phyloP scores from a whole-genome alignment of 352 stramenopile genomes.

The Globisporangium takayamanum region DNA sequence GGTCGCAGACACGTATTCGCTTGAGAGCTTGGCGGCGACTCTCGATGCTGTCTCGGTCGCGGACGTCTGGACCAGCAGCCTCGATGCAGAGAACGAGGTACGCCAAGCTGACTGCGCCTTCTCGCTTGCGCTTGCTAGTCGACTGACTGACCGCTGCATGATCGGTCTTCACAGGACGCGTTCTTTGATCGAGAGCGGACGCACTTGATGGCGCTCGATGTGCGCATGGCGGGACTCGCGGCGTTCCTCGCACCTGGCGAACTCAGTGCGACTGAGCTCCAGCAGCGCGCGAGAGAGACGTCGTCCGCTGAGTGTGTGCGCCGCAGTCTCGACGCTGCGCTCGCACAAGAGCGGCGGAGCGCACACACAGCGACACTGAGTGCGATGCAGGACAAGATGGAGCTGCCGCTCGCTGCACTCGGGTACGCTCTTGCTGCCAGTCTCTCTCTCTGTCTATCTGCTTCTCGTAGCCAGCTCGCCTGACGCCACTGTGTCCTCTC shows the following conservation, averaged over 20 bases:
- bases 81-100: constrained; percentile 21
- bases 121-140: not conserved
- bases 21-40: constrained; percentile 38
- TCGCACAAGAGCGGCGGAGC: constrained; percentile 14
- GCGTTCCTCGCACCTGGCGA: constrained; percentile 14
- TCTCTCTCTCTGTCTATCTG: constrained; percentile 5
- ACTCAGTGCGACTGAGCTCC: constrained; percentile 20
- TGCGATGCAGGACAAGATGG: constrained; percentile 33
- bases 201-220: constrained; percentile 8
- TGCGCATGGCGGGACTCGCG: constrained; percentile 9
- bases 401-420: constrained; percentile 32
- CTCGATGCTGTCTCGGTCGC: constrained; percentile 44
- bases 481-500: too few relatives aligned
- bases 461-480: constrained; percentile 7
- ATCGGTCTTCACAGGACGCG: constrained; percentile 4
- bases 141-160: not conserved
- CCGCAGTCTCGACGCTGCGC: constrained; percentile 24
- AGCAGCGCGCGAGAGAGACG: constrained; percentile 6
- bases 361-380: not conserved
- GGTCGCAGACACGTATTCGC: constrained; percentile 23
- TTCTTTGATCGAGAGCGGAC: constrained; percentile 19
- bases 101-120: not conserved
- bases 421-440: constrained; percentile 23
- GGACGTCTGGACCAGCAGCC: constrained; percentile 25
- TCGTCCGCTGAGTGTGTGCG: constrained; percentile 17